These are phyloP conservation scores for Knufia petricola DNA, from an alignment of 2,329 filamentous ascomycete genomes.

Conservation along the genomic window DNA sequence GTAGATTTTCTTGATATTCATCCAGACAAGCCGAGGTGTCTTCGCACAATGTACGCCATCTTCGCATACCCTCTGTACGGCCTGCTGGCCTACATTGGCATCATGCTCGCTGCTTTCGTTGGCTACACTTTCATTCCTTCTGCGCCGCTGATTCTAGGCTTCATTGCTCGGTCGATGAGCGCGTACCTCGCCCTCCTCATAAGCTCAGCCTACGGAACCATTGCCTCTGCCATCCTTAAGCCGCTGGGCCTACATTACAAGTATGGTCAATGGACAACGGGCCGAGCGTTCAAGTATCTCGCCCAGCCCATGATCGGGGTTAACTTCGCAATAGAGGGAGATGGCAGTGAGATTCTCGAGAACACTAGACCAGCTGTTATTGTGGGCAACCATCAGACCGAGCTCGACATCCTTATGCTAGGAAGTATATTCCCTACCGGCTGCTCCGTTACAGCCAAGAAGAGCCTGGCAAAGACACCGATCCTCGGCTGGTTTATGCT, in stretches of 20 bases:
- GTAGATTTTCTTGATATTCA: too few relatives aligned
- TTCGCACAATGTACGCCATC: slow-evolving; percentile 22
- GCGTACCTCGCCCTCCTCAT: slow-evolving; percentile 36
- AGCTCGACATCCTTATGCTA: slow-evolving; percentile 88
- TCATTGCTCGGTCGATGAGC: slow-evolving; percentile 38
- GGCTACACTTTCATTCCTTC: slow-evolving; percentile 34
- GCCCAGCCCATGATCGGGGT: slow-evolving; percentile 71
- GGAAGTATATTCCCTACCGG: slow-evolving; percentile 82
- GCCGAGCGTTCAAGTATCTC: slow-evolving; percentile 65
- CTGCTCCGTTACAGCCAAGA: slow-evolving; percentile 89
- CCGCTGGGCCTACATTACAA: slow-evolving; percentile 57
- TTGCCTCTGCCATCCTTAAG: slow-evolving; percentile 63
- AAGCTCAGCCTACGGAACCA: slow-evolving; percentile 61
- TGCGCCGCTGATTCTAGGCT: slow-evolving; percentile 28
- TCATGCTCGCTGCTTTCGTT: slow-evolving; percentile 45
- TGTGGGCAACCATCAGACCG: slow-evolving; percentile 89
- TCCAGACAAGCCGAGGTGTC: not conserved
- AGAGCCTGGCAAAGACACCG: slow-evolving; percentile 65
- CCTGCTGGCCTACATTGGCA: slow-evolving; percentile 53
- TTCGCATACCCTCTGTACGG: slow-evolving; percentile 34
- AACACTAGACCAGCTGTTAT: slow-evolving; percentile 75
- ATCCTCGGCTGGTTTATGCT: slow-evolving; percentile 93
- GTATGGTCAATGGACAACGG: slow-evolving; percentile 77
- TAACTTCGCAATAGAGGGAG: slow-evolving; percentile 55
- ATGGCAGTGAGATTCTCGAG: slow-evolving; percentile 55